Evolutionary conservation across 345 rosid species (phyloP).

Genomic region (Melaleuca alternifolia): DNA sequence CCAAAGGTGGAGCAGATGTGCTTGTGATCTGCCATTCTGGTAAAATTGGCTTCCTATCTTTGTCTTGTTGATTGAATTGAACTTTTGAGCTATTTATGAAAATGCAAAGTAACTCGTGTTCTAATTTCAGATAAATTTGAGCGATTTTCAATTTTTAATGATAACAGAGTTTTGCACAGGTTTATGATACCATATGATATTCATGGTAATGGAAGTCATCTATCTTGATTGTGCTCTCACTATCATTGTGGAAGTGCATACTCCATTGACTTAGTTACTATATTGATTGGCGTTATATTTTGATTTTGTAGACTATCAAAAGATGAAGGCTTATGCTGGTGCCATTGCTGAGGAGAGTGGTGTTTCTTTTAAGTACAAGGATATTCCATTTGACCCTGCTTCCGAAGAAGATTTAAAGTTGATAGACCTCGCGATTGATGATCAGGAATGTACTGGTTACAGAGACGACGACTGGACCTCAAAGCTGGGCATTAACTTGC

Average conservation of each 20-base stretch:
- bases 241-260: not conserved
- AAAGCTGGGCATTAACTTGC: constrained; percentile 70
- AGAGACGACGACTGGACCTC: constrained; percentile 91
- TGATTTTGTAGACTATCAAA: constrained; percentile 72
- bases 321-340: constrained; percentile 79
- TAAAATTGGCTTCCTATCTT: constrained; percentile 7
- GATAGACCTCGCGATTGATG: constrained; percentile 80
- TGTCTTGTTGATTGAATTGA: not conserved
- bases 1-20: constrained; percentile 76
- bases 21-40: constrained; percentile 96
- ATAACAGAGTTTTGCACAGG: not conserved
- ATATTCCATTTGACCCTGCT: constrained; percentile 53
- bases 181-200: not conserved
- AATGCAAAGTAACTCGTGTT: not conserved
- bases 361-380: constrained; percentile 48
- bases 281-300: not conserved
- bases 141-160: not conserved
- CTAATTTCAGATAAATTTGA: not conserved
- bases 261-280: not conserved
- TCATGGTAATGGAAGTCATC: not conserved
- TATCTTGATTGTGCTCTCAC: not conserved
- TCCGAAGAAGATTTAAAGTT: constrained; percentile 60
- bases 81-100: not conserved
- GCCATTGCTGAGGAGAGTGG: constrained; percentile 66
- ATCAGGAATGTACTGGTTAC: constrained; percentile 41